Base-by-base conservation (phyloP, 352 stramenopile species). In the Phytophthora pluvialis region DNA sequence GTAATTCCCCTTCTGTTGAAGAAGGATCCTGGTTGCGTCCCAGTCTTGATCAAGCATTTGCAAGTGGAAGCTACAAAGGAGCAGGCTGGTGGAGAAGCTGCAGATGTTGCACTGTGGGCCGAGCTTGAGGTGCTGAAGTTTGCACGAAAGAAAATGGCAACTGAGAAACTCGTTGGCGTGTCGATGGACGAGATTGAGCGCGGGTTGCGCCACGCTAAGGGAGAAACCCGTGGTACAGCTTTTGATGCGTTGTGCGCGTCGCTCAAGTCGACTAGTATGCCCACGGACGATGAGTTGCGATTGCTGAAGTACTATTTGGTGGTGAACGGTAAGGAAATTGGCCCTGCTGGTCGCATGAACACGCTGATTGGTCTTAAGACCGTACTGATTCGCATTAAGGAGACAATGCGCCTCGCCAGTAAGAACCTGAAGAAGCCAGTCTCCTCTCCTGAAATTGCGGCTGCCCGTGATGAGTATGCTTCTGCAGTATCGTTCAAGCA, bases 111-210 rank as follows among this genome's bases (percentile, higher is more conserved):
- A 5, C 55, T 93, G 16, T 95, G 86, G 86, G 81, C 83, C 32
- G 78, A 91, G 45, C 71, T 95, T 15, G 84, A 93, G 53, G 76
- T 93, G 6, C 67, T 93, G 11, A 95, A 95, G 66, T 86, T 87
- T 69, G 86, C 86, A 11, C 80, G 86, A 39, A 92, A 91, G 67
- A 76, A 77, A 42, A 73, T 91, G 51, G 46, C 82, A 16, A 77
- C 78, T 9, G 81, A 90, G 42, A 87, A 86, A 40, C 69, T 91
- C 33, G 51, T 77, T 5, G 78, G 75, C 0, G 40, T 93, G 1
- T 84, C 81, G 16, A 67, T 79, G 43, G 31, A 35, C 0, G 81
- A 90, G 48, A 88, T 95, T 58, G 60, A 84, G 48, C 55, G 72
- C 2, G 86, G 83, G 0, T 72, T 95, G 12, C 54, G 72, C n/a